Evolutionary conservation across 805 yeast species (phyloP).

Genomic region (Ogataea minuta): DNA sequence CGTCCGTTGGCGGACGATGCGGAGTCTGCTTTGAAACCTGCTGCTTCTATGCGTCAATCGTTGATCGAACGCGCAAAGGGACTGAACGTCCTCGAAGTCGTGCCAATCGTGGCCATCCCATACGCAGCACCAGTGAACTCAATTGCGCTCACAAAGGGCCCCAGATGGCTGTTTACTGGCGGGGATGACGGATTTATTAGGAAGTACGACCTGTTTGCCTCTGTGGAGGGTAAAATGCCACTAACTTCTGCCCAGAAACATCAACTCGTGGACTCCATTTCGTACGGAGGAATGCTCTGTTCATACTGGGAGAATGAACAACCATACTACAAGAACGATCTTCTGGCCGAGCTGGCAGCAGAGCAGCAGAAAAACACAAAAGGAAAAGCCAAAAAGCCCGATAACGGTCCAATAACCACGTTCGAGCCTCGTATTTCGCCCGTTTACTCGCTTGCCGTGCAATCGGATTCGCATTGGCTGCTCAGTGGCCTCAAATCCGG

Average conservation of each 20-base stretch:
- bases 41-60: slow-evolving; percentile 14
- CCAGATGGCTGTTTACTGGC: slow-evolving; percentile 87
- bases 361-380: slow-evolving; percentile 20
- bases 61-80: slow-evolving; percentile 44
- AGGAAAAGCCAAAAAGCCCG: slow-evolving; percentile 32
- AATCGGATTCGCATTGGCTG: slow-evolving; percentile 79
- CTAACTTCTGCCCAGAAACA: slow-evolving; percentile 90
- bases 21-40: neutral
- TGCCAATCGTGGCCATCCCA: slow-evolving; percentile 86
- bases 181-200: slow-evolving; percentile 95
- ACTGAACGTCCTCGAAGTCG: slow-evolving; percentile 63
- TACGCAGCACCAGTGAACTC: slow-evolving; percentile 77
- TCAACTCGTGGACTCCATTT: slow-evolving; percentile 79
- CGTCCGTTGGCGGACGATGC: neutral
- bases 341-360: slow-evolving; percentile 22
- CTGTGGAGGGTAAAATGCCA: slow-evolving; percentile 83
- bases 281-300: slow-evolving; percentile 76
- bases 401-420: slow-evolving; percentile 33
- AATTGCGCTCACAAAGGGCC: slow-evolving; percentile 72
- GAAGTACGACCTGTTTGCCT: slow-evolving; percentile 80
- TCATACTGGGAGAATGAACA: slow-evolving; percentile 98
- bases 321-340: slow-evolving; percentile 54
- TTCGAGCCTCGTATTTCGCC: slow-evolving; percentile 73
- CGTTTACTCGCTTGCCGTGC: slow-evolving; percentile 83
- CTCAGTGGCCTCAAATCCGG: slow-evolving; percentile 80